Percentiles rank a stretch among this genome's conserved stretches.
phyloP scores from a whole-genome alignment of 768 basidiomycete species.

The Tremella yokohamensis region DNA sequence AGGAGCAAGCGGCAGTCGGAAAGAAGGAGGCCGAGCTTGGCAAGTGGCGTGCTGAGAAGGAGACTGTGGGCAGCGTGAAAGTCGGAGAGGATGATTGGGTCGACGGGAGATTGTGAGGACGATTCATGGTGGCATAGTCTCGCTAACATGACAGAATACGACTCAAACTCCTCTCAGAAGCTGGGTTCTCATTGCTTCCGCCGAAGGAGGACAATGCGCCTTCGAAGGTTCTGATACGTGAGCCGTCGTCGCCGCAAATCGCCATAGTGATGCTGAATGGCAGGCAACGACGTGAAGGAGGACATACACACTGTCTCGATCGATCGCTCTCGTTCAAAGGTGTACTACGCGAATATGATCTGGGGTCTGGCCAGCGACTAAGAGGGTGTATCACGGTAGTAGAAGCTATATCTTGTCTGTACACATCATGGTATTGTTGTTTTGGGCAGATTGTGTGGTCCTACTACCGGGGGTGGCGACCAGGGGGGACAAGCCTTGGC shows the following conservation, averaged over 20 bases:
- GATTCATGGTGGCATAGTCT: neutral
- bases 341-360: constrained; percentile 35
- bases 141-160: constrained; percentile 23
- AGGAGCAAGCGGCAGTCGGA: constrained; percentile 30
- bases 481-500: too few species aligned
- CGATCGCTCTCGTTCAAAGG: constrained; percentile 34
- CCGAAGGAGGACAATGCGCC: constrained; percentile 14
- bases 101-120: constrained; percentile 36
- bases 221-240: constrained; percentile 38
- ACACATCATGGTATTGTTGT: too few species aligned
- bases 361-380: constrained; percentile 32
- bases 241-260: constrained; percentile 10
- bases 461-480: too few species aligned
- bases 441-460: too few species aligned
- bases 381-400: neutral
- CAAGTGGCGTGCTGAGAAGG: constrained; percentile 27
- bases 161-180: constrained; percentile 35
- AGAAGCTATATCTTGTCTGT: constrained; percentile 1
- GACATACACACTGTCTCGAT: constrained; percentile 38
- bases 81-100: constrained; percentile 33
- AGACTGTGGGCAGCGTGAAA: constrained; percentile 25
- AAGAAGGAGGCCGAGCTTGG: constrained; percentile 39
- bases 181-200: constrained; percentile 34
- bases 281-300: constrained; percentile 40
- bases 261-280: neutral